A percentile compares a stretch with the other conserved stretches of the same genome.
Evolutionary conservation across 176 grass and related monocot species (phyloP).

Genomic region (Eleusine coracana): DNA sequence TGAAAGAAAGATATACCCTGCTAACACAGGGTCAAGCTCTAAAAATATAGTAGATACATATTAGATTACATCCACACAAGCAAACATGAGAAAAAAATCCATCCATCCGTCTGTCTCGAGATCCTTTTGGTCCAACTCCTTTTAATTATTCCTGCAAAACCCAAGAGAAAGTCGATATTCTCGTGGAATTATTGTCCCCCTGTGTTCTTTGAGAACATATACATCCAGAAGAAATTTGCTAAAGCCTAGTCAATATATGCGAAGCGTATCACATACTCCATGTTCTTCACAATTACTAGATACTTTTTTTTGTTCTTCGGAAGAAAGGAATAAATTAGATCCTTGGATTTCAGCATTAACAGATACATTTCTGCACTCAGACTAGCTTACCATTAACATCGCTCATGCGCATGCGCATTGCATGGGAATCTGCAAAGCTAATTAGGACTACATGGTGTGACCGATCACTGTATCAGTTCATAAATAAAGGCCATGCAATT

Average conservation of each 20-base stretch:
- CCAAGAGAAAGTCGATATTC: constrained; percentile 42
- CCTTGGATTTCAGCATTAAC: background rate
- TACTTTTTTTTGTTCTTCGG: constrained; percentile 11
- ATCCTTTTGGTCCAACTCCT: constrained; percentile 44
- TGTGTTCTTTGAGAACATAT: constrained; percentile 35
- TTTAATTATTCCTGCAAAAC: constrained; percentile 41
- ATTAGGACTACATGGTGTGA: constrained; percentile 23
- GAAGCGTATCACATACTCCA: constrained; percentile 23
- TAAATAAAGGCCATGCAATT: constrained; percentile 32
- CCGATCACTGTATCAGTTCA: constrained; percentile 16
- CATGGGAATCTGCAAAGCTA: constrained; percentile 33
- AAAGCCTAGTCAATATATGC: constrained; percentile 45
- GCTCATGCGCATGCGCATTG: constrained; percentile 26
- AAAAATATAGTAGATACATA: constrained; percentile 21
- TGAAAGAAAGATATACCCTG: constrained; percentile 41
- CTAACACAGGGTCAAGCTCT: constrained; percentile 30
- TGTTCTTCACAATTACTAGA: constrained; percentile 17
- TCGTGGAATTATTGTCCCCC: constrained; percentile 37
- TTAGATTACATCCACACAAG: constrained; percentile 31
- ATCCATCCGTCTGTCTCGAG: background rate
- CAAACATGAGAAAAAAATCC: constrained; percentile 30
- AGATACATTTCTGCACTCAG: background rate
- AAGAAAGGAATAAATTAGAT: constrained; percentile 39
- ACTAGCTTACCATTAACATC: constrained; percentile 34
- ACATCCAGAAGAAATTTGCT: constrained; percentile 25